Percentiles rank a stretch among this genome's conserved stretches.
Evolutionary conservation across 495 filamentous ascomycete genomes (phyloP).

Genomic region (Tuber indicum): DNA sequence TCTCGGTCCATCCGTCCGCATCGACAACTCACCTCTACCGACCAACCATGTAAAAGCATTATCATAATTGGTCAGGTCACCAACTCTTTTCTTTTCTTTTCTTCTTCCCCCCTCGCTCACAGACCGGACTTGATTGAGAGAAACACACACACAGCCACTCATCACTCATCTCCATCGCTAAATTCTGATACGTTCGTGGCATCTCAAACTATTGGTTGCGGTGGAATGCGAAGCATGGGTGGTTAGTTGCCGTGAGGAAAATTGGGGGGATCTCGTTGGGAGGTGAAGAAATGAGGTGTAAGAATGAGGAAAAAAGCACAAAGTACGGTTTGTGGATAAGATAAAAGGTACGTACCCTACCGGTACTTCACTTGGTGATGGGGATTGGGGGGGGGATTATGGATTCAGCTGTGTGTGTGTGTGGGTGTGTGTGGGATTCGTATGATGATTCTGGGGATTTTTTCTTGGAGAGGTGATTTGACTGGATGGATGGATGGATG

Average conservation of each 20-base stretch:
- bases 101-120: too few species aligned
- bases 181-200: neutral
- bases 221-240: neutral
- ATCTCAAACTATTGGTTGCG: neutral
- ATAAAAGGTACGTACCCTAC: neutral
- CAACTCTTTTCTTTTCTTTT: too few species aligned
- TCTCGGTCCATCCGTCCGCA: neutral
- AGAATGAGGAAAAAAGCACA: neutral
- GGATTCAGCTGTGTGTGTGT: neutral
- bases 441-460: neutral
- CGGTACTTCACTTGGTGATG: neutral
- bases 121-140: too few species aligned
- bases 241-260: too few species aligned
- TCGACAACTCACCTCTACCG: neutral
- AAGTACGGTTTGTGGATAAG: neutral
- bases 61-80: neutral
- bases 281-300: neutral
- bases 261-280: neutral
- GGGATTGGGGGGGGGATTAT: neutral
- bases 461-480: too few species aligned
- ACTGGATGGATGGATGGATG: too few species aligned
- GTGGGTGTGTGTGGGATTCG: neutral
- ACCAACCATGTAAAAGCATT: neutral
- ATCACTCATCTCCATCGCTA: neutral
- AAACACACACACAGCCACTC: neutral